Percentiles rank a stretch among this genome's conserved stretches.
These are phyloP conservation scores for Globisporangium paddicum DNA, from an alignment of 352 stramenopile species.

Conservation along the genomic window DNA sequence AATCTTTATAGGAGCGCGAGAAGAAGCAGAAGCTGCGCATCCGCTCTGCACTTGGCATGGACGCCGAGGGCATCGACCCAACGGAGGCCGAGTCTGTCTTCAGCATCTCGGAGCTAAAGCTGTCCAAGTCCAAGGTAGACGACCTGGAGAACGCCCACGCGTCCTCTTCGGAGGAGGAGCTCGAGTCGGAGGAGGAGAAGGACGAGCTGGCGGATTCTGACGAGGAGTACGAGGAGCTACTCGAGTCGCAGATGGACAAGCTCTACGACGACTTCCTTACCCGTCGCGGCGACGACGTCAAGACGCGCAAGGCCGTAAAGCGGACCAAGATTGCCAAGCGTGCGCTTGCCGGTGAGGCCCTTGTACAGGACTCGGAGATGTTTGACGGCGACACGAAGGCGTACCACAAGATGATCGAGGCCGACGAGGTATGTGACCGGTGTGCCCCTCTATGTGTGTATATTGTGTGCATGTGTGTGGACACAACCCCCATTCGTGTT, in stretches of 20 bases:
- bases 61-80: constrained; percentile 76
- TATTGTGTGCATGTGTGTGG: constrained; percentile 17
- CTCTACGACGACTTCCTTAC: constrained; percentile 79
- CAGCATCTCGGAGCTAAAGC: constrained; percentile 69
- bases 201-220: constrained; percentile 59
- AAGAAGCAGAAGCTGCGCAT: constrained; percentile 83
- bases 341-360: constrained; percentile 69
- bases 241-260: constrained; percentile 84
- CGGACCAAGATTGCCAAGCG: constrained; percentile 82
- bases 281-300: constrained; percentile 70
- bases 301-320: constrained; percentile 84
- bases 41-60: constrained; percentile 77
- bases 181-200: constrained; percentile 25
- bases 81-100: constrained; percentile 79
- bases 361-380: constrained; percentile 78
- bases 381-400: constrained; percentile 74
- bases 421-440: constrained; percentile 67
- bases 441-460: constrained; percentile 4
- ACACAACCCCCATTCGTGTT: constrained; percentile 80
- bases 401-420: constrained; percentile 87
- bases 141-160: constrained; percentile 64
- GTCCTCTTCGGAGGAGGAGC: constrained; percentile 38
- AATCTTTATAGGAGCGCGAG: constrained; percentile 67
- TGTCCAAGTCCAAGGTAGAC: constrained; percentile 78
- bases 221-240: constrained; percentile 70